Percentiles rank a stretch among this genome's conserved stretches.
phyloP scores from a whole-genome alignment of 2,329 filamentous ascomycete species.

The Beauveria asiatica region DNA sequence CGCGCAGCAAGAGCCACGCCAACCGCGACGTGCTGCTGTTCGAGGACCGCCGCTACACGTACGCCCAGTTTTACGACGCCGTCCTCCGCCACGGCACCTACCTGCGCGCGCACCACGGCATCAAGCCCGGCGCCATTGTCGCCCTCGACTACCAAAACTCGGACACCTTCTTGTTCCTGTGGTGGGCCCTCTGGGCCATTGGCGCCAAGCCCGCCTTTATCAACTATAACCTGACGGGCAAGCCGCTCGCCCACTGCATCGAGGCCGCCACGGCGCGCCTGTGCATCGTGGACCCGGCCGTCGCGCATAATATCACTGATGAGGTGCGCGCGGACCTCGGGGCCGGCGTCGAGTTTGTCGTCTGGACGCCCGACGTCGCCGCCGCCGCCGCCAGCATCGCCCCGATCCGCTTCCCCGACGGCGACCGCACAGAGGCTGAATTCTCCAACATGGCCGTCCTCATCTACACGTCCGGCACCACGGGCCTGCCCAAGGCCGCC shows the following conservation, averaged over 20 bases:
- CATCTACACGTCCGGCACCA: slow-evolving; percentile 82
- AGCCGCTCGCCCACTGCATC: slow-evolving; percentile 66
- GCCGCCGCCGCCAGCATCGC: slow-evolving; percentile 42
- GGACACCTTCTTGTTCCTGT: slow-evolving; percentile 66
- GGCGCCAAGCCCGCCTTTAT: slow-evolving; percentile 79
- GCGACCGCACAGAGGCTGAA: slow-evolving; percentile 41
- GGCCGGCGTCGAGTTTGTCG: slow-evolving; percentile 44
- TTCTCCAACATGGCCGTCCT: slow-evolving; percentile 56
- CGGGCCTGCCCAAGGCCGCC: slow-evolving; percentile 72
- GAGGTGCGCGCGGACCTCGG: slow-evolving; percentile 43
- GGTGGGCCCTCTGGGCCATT: slow-evolving; percentile 73
- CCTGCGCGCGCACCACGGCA: slow-evolving; percentile 54
- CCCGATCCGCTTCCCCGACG: slow-evolving; percentile 50
- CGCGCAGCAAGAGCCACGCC: slow-evolving; percentile 42
- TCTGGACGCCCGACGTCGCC: slow-evolving; percentile 52
- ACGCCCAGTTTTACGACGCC: slow-evolving; percentile 63
- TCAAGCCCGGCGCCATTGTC: slow-evolving; percentile 67
- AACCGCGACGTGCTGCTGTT: slow-evolving; percentile 56
- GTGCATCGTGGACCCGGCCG: slow-evolving; percentile 57
- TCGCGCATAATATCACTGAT: slow-evolving; percentile 48
- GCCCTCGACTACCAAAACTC: slow-evolving; percentile 77
- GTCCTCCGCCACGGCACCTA: slow-evolving; percentile 67
- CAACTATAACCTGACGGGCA: slow-evolving; percentile 73
- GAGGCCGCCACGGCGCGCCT: slow-evolving; percentile 57
- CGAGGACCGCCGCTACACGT: slow-evolving; percentile 61